These are phyloP conservation scores for Parathielavia appendiculata DNA, from an alignment of 495 filamentous ascomycete species.

Conservation along the genomic window DNA sequence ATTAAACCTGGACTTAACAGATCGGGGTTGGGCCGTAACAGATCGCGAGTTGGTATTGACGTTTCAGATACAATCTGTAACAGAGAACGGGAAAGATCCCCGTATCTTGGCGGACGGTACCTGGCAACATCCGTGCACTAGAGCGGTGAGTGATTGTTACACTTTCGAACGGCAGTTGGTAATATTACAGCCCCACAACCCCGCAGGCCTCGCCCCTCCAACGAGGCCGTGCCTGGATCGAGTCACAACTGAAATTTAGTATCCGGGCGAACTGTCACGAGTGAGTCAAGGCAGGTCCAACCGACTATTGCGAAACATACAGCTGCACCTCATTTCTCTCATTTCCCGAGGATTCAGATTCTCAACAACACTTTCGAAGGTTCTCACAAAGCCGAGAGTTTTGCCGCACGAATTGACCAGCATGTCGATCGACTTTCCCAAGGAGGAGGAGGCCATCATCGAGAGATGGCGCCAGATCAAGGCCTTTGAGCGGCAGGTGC, in stretches of 20 bases:
- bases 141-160: background rate
- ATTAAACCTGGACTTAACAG: background rate
- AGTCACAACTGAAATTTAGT: conserved; percentile 29
- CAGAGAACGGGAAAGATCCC: background rate
- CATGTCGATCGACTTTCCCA: conserved; percentile 90
- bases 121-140: background rate
- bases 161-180: conserved; percentile 9
- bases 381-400: background rate
- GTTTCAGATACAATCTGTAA: background rate
- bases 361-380: background rate
- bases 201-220: conserved; percentile 28
- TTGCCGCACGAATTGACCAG: conserved; percentile 17
- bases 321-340: background rate
- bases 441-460: conserved; percentile 80
- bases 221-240: conserved; percentile 4
- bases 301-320: conserved; percentile 4
- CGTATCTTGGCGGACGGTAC: background rate
- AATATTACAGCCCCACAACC: conserved; percentile 4
- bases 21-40: background rate
- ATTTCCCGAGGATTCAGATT: background rate
- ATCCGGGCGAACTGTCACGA: background rate
- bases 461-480: conserved; percentile 82
- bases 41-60: background rate
- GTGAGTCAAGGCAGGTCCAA: conserved; percentile 21
- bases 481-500: conserved; percentile 61